Evolutionary conservation across 2,329 filamentous ascomycete genomes (phyloP), one percentile per base, ranked within the genome.

Genomic region (Claviceps humidiphila): DNA sequence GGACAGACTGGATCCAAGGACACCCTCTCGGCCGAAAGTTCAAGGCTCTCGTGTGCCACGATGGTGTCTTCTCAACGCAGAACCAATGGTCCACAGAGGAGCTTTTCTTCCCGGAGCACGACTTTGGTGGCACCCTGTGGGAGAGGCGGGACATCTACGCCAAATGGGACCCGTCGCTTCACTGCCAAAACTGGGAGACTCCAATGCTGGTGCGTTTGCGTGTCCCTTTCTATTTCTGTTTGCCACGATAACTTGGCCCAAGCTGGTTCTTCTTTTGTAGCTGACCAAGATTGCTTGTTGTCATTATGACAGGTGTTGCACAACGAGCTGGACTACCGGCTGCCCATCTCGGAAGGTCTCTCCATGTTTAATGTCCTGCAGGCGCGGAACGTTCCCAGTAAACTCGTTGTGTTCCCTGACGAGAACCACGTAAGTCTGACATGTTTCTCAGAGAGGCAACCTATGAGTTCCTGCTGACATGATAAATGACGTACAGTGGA

Each of bases 361-460:
- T 79, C 86, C 2, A 85, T 88, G 50, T 95, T 95, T 71, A 94
- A 95, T 57, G 83, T 89, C 7, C 71, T 95, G 34, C 89, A 95
- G 68, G 78, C 81, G 24, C 77, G 78, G 50, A 81, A 81, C 0
- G 76, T 95, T 1, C 82, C 87, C 20, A 93, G 87, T 65, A 82
- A 84, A 58, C 80, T 95, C 57, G 63, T 95, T 58, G 84, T 82
- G 20, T 95, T 95, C 64, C 87, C 88, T 0, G 89, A 77, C 75
- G 91, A 81, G 65, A 80, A 80, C 58, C 78, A 81, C 55, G 68
- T 70, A 60, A 67, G 68, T 51, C 13, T 45, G 26, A 37, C 14
- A 14, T 24, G 38, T 49, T 34, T 30, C 13, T 14, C 11, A 11
- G 5, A 11, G 5, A 3, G 11, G 17, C 16, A 26, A 37, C 8